Evolutionary conservation across 1,139 yeast genomes (phyloP), one percentile per base, ranked within the genome.

Genomic region (Nakaseomyces sp.): DNA sequence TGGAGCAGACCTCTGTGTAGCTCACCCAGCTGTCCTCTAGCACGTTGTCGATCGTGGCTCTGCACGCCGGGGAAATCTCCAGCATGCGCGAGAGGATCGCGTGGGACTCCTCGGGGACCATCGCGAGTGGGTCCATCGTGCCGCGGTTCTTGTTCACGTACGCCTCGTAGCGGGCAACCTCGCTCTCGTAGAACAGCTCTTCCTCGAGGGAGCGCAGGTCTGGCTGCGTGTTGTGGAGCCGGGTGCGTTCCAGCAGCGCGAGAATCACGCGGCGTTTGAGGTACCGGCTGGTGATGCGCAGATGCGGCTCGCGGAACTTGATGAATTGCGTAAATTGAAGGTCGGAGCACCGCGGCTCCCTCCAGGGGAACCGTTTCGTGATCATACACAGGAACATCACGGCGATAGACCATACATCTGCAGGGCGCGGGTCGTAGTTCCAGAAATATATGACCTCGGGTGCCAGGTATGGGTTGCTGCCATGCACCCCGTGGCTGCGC

Each of bases 401-500:
- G 1, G 95, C 96, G 46, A 83, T 71, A 1, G 96, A 86, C 97
- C 97, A 89, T 43, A 89, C 71, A 65, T 89, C 97, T 9, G 87
- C 93, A 1, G 89, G 85, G 55, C 84, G 84, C 2, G 97, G 96
- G 60, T 88, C 93, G 60, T 88, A 89, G 22, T 80, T 76, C 41
- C 77, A 72, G 47, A 73, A 74, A 10, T 65, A 57, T 53, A 89
- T 72, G 16, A 88, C 95, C 61, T 89, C 97, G 0, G 97, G 97
- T 1, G 97, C 96, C 58, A 89, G 73, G 60, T 89, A 89, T 3
- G 97, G 97, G 65, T 89, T 97, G 2, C 95, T 85, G 2, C 97
- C 97, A 44, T 88, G 95, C 46, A 89, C 81, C 5, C 97, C 97
- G 51, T 80, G 86, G 42, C 95, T 85, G 59, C 79, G 29, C 13